Evolutionary conservation across 2,329 filamentous ascomycete genomes (phyloP).

Genomic region (Fusarium pseudocircinatum): DNA sequence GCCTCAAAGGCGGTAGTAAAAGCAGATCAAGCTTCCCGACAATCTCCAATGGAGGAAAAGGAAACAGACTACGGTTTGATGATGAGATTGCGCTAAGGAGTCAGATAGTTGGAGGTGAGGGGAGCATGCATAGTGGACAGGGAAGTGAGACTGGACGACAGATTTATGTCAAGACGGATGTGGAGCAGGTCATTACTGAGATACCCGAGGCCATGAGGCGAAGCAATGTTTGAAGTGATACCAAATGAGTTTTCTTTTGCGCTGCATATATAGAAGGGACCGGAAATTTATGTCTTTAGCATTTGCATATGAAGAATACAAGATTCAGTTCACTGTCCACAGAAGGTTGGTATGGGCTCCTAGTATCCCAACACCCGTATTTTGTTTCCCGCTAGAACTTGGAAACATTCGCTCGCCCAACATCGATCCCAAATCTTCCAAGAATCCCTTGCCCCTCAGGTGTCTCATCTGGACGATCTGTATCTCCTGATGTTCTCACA

Average conservation of each 20-base stretch:
- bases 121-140: not conserved
- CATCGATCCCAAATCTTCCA: not conserved
- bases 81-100: conserved; percentile 17
- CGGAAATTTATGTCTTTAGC: not conserved
- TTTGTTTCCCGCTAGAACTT: not conserved
- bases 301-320: not conserved
- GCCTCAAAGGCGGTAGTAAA: not conserved
- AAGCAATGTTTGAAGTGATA: not conserved
- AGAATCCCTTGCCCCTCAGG: rapidly evolving
- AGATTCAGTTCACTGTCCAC: too few relatives aligned
- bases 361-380: too few relatives aligned
- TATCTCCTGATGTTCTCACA: not conserved
- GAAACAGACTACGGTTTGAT: not conserved
- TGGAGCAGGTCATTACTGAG: conserved; percentile 9
- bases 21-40: not conserved
- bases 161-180: conserved; percentile 17
- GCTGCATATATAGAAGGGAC: not conserved
- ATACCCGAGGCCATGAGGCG: not conserved
- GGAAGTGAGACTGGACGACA: not conserved
- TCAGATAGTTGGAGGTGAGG: not conserved
- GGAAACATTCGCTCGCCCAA: not conserved
- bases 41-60: not conserved
- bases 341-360: not conserved
- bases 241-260: not conserved
- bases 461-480: rapidly evolving